Percentiles rank a stretch among this genome's conserved stretches.
Evolutionary conservation across 345 rosid genomes (phyloP).

Genomic region (Fremontodendron californicum): DNA sequence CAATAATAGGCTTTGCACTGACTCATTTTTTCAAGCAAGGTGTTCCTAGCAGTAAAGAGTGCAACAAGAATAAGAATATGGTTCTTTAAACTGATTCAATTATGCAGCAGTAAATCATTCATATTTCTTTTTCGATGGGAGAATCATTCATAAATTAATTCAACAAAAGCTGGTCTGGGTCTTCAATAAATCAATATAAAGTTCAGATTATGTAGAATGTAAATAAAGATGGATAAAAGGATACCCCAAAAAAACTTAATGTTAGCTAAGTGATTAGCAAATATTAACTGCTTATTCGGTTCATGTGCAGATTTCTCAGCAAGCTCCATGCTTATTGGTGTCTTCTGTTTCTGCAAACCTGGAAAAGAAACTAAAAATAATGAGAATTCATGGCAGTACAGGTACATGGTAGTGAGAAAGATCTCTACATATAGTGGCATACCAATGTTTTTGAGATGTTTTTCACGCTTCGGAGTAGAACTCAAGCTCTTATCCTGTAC

Average conservation of each 20-base stretch:
- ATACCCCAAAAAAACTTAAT: neutral
- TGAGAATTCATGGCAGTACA: constrained; percentile 13
- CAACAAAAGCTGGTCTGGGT: neutral
- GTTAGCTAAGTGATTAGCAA: constrained; percentile 16
- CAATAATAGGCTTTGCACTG: neutral
- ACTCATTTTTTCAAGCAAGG: neutral
- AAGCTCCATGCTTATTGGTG: constrained; percentile 36
- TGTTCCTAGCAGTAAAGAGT: neutral
- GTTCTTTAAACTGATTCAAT: neutral
- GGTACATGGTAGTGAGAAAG: constrained; percentile 15
- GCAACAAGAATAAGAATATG: neutral
- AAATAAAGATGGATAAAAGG: constrained; percentile 4
- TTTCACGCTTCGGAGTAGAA: constrained; percentile 59
- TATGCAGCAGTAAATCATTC: neutral
- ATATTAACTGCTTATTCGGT: constrained; percentile 61
- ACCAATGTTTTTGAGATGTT: constrained; percentile 76
- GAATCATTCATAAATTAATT: constrained; percentile 3
- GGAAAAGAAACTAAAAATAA: constrained; percentile 24
- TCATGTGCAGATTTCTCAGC: constrained; percentile 34
- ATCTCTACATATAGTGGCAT: constrained; percentile 17
- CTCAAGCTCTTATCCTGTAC: constrained; percentile 46
- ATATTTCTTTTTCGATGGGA: neutral
- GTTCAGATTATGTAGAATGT: constrained; percentile 5
- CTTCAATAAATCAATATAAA: constrained; percentile 1
- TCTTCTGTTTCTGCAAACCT: constrained; percentile 58